Base-by-base conservation (phyloP, 345 rosid species). In the Citrus mangshanensis region DNA sequence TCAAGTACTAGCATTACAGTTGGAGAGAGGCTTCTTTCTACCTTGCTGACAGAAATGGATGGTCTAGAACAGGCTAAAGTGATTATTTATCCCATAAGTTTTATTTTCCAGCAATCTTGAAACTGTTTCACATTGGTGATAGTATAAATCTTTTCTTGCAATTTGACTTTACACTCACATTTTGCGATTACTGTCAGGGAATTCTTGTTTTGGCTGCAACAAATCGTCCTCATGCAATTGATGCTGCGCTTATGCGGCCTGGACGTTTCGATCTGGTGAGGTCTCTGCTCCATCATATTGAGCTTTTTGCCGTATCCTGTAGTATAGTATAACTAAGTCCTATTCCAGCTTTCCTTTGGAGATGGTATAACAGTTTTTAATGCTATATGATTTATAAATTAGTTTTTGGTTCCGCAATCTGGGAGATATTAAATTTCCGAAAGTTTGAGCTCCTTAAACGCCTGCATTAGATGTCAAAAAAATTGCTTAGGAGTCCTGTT, bases 191-290 rank as follows among this genome's bases (percentile, higher is more conserved):
- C 37, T 81, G 73, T 66, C 59, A 96, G 99, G 97, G 99, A 28
- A 91, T 94, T 80, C 96, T 96, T 22, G 89, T 96, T 60, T 78
- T 96, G 82, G 99, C 97, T 75, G 97, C 99, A 38, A 94, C 99
- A 68, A 96, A 94, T 84, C 94, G 97, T 7, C 94, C 98, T 1
- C 84, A 87, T 75, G 97, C 97, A 82, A 91, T 96, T 25, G 99
- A 96, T 89, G 93, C 93, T 54, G 99, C 99, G 49, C 94, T 96
- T 34, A 85, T 96, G 95, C 94, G 97, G 22, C 97, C 99, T 78
- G 99, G 99, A 73, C 92, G 98, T 64, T 90, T 96, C 74, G 99
- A 96, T 87, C 81, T 91, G 73, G 99, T 96, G 85, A 80, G 84
- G 55, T 77, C 59, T 71, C 6, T 30, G 8, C 63, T 46, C 60